A percentile compares a stretch with the other conserved stretches of the same genome.
phyloP scores from a whole-genome alignment of 2,329 filamentous ascomycete genomes.

The Alternaria conjuncta region DNA sequence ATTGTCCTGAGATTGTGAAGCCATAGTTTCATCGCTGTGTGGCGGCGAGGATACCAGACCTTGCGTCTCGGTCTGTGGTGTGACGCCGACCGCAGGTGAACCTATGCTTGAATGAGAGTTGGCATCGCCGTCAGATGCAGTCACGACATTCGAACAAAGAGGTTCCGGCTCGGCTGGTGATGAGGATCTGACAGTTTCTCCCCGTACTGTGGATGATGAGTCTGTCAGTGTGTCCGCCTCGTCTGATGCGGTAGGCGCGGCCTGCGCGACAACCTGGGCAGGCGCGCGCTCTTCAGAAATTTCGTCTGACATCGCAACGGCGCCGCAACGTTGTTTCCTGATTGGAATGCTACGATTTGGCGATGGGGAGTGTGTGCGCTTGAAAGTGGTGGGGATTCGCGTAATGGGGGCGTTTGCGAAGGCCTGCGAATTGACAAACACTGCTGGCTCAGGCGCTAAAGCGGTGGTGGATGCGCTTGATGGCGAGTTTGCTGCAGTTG shows the following conservation, averaged over 20 bases:
- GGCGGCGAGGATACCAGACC: neutral
- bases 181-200: neutral
- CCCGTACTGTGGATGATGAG: neutral
- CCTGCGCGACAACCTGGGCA: neutral
- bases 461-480: neutral
- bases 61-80: neutral
- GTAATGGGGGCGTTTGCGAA: neutral
- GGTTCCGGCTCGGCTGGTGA: neutral
- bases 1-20: neutral
- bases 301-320: neutral
- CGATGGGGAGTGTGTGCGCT: neutral
- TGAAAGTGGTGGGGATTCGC: neutral
- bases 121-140: neutral
- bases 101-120: neutral
- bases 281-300: neutral
- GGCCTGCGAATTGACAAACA: neutral
- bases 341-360: neutral
- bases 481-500: neutral
- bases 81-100: neutral
- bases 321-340: neutral
- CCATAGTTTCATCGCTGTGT: neutral
- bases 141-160: neutral
- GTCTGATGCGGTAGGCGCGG: slow-evolving; percentile 2
- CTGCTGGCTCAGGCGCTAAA: neutral
- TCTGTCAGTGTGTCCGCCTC: neutral